Conservation (phyloP, 768 basidiomycete species). For the Macrolepiota dolichaula region DNA sequence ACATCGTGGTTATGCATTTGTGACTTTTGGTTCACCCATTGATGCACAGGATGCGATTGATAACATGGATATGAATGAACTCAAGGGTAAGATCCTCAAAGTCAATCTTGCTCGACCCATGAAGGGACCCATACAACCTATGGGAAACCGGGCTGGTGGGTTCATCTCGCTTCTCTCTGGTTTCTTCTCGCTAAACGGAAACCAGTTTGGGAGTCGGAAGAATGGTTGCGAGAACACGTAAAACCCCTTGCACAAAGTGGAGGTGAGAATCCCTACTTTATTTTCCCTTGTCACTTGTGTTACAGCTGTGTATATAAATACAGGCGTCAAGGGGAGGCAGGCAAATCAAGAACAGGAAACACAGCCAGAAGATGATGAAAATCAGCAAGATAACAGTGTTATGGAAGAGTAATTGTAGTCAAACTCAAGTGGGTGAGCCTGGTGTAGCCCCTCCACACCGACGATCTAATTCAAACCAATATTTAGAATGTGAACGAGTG, state of each 20-base stretch:
- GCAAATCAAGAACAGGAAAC: conserved; percentile 22
- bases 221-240: conserved; percentile 82
- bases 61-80: conserved; percentile 97
- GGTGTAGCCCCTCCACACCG: background rate
- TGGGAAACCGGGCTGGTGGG: conserved; percentile 75
- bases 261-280: conserved; percentile 38
- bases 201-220: conserved; percentile 94
- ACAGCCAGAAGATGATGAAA: conserved; percentile 20
- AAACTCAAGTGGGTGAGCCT: conserved; percentile 10
- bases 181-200: conserved; percentile 1
- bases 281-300: conserved; percentile 1
- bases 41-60: conserved; percentile 97
- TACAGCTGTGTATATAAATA: background rate
- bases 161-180: conserved; percentile 13
- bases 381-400: conserved; percentile 39
- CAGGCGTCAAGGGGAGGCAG: conserved; percentile 55
- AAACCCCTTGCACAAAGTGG: conserved; percentile 76
- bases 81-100: conserved; percentile 71
- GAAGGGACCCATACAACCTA: conserved; percentile 64
- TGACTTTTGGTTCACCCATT: conserved; percentile 74
- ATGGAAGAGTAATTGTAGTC: conserved; percentile 60
- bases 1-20: conserved; percentile 92
- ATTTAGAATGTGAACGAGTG: background rate
- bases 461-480: background rate
- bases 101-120: conserved; percentile 84